Conservation (phyloP, 148 eudicot genomes). For the Vaccinium darrowii region DNA sequence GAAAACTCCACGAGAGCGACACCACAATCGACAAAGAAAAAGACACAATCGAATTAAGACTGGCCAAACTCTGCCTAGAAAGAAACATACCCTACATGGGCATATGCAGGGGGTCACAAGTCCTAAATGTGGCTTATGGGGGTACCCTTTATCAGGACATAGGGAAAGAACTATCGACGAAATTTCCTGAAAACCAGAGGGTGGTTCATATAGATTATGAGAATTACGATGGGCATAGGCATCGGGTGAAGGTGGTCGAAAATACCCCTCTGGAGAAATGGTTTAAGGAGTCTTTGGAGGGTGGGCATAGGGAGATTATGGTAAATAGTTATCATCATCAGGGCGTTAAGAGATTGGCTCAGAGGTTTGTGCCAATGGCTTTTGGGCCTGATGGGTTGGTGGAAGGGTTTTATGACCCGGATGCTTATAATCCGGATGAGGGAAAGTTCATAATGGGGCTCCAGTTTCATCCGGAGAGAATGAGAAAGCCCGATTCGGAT, state of each 20-base stretch:
- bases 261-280: slow-evolving; percentile 65
- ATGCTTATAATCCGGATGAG: slow-evolving; percentile 67
- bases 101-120: slow-evolving; percentile 86
- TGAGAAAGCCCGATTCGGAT: slow-evolving; percentile 50
- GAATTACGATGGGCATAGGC: slow-evolving; percentile 82
- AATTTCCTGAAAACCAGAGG: slow-evolving; percentile 29
- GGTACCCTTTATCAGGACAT: slow-evolving; percentile 83
- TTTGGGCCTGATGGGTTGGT: slow-evolving; percentile 69
- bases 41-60: slow-evolving; percentile 67
- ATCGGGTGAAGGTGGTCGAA: slow-evolving; percentile 47
- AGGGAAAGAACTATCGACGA: slow-evolving; percentile 48
- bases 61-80: slow-evolving; percentile 76
- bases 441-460: slow-evolving; percentile 85
- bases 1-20: slow-evolving; percentile 60
- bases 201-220: slow-evolving; percentile 72
- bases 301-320: slow-evolving; percentile 39
- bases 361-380: slow-evolving; percentile 77
- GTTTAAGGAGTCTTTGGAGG: slow-evolving; percentile 54
- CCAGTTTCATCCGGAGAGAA: slow-evolving; percentile 91
- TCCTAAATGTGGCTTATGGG: slow-evolving; percentile 83
- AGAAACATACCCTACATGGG: slow-evolving; percentile 85
- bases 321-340: slow-evolving; percentile 95
- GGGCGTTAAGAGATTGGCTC: slow-evolving; percentile 74
- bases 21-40: slow-evolving; percentile 81
- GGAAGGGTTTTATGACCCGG: slow-evolving; percentile 84